These are phyloP conservation scores for Aspergillus eucalypticola DNA, from an alignment of 2,329 filamentous ascomycete genomes.

Conservation along the genomic window DNA sequence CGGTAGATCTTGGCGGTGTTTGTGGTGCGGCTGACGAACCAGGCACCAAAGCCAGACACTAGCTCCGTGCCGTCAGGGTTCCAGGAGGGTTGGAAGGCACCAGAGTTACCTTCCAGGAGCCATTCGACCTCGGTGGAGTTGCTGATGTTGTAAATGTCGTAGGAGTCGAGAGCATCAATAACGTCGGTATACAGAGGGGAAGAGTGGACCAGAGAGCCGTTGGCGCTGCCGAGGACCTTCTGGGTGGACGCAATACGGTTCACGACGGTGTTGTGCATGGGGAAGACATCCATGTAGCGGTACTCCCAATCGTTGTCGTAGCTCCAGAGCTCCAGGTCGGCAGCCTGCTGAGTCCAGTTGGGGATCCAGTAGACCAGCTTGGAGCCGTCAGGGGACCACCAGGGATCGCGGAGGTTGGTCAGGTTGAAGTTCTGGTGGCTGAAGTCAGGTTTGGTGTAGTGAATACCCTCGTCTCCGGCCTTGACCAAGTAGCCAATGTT, in stretches of 20 bases:
- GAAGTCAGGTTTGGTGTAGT: slow-evolving; percentile 5
- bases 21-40: slow-evolving; percentile 40
- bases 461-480: slow-evolving; percentile 2
- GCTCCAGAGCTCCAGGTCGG: slow-evolving; percentile 39
- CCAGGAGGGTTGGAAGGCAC: slow-evolving; percentile 39
- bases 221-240: slow-evolving; percentile 44
- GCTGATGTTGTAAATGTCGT: neutral
- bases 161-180: slow-evolving; percentile 2
- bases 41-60: slow-evolving; percentile 43
- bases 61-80: slow-evolving; percentile 41
- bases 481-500: slow-evolving; percentile 8
- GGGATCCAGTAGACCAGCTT: slow-evolving; percentile 27
- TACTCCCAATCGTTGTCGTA: slow-evolving; percentile 47
- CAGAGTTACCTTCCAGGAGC: slow-evolving; percentile 1
- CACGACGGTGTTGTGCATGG: slow-evolving; percentile 28
- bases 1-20: neutral
- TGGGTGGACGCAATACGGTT: slow-evolving; percentile 38
- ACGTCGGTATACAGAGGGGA: slow-evolving; percentile 29
- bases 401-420: slow-evolving; percentile 13
- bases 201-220: slow-evolving; percentile 32
- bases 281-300: slow-evolving; percentile 48
- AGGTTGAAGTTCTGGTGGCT: slow-evolving; percentile 2
- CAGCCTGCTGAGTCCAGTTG: slow-evolving; percentile 25
- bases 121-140: slow-evolving; percentile 1
- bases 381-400: slow-evolving; percentile 40